A percentile compares a stretch with the other conserved stretches of the same genome.
Evolutionary conservation across 2,329 filamentous ascomycete genomes (phyloP).

Genomic region (Conoideocrella luteorostrata): DNA sequence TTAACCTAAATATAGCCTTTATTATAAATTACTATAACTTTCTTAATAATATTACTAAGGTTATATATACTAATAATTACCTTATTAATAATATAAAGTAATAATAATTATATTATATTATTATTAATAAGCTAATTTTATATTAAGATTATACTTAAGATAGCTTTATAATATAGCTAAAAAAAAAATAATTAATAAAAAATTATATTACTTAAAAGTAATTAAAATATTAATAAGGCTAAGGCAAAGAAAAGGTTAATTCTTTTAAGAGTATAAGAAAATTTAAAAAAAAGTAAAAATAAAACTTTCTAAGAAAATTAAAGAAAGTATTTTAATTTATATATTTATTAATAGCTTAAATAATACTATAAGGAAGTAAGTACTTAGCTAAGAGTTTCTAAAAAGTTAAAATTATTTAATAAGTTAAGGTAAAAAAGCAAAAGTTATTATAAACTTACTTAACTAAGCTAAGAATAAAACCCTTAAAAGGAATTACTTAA

Average conservation of each 20-base stretch:
- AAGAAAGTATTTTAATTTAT: no score
- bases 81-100: neutral
- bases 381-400: no score
- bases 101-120: neutral
- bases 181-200: neutral
- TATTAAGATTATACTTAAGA: neutral
- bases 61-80: no score
- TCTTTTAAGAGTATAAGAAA: neutral
- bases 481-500: neutral
- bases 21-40: neutral
- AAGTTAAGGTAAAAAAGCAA: no score
- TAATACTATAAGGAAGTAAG: no score
- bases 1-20: neutral
- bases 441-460: no score
- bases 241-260: no score
- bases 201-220: neutral
- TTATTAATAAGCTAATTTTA: neutral
- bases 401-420: no score
- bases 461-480: no score
- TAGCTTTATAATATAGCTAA: neutral
- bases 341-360: no score
- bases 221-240: neutral
- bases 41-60: neutral
- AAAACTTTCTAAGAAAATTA: no score
- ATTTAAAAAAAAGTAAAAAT: neutral